These are phyloP conservation scores for Lasiosphaeris hirsuta DNA, from an alignment of 495 filamentous ascomycete genomes.

Conservation along the genomic window DNA sequence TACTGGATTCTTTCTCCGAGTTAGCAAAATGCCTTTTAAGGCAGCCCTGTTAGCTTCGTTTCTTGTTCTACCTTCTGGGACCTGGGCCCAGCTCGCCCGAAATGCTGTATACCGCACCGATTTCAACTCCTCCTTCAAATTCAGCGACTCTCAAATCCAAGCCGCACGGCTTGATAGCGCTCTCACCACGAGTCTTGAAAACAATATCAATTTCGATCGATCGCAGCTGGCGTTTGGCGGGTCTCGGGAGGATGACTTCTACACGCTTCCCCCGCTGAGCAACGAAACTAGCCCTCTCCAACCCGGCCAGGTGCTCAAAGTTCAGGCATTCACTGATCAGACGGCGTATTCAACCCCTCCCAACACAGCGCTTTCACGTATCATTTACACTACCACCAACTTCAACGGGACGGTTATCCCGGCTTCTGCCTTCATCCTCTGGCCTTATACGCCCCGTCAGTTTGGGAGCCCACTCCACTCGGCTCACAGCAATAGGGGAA, in stretches of 20 bases:
- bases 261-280: slow-evolving; percentile 19
- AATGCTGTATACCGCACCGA: background rate
- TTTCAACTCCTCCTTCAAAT: slow-evolving; percentile 39
- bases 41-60: too few relatives aligned
- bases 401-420: slow-evolving; percentile 47
- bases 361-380: slow-evolving; percentile 41
- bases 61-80: too few relatives aligned
- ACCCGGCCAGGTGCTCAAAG: slow-evolving; percentile 34
- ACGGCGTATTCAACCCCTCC: slow-evolving; percentile 35
- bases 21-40: too few relatives aligned
- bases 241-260: slow-evolving; percentile 25
- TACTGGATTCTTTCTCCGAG: too few relatives aligned
- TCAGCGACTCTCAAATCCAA: slow-evolving; percentile 30
- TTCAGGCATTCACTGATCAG: slow-evolving; percentile 36
- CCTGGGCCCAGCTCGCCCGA: background rate
- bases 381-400: slow-evolving; percentile 47
- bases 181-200: slow-evolving; percentile 24
- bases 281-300: background rate
- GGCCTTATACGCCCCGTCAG: slow-evolving; percentile 40
- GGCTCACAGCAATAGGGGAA: background rate
- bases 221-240: slow-evolving; percentile 38
- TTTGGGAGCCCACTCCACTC: background rate
- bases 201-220: slow-evolving; percentile 33
- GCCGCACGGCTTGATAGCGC: slow-evolving; percentile 24
- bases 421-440: slow-evolving; percentile 51